These are phyloP conservation scores for Diaporthe citriasiana DNA, from an alignment of 2,329 filamentous ascomycete species.

Conservation along the genomic window DNA sequence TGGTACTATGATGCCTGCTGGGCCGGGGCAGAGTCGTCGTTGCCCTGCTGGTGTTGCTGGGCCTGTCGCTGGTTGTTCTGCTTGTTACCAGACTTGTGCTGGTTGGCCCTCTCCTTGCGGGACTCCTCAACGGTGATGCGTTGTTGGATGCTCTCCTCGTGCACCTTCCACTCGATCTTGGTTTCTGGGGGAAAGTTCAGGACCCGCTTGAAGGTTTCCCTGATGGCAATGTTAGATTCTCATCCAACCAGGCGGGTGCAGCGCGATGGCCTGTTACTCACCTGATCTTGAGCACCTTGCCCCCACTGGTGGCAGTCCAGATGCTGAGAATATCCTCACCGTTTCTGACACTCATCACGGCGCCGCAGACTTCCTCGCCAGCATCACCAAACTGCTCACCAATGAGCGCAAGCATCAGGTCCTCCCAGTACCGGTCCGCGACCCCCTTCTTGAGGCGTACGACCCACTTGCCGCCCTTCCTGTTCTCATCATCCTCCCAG, in stretches of 20 bases:
- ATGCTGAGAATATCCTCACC: constrained; percentile 98
- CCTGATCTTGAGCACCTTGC: constrained; percentile 96
- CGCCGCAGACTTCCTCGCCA: constrained; percentile 93
- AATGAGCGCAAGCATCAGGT: constrained; percentile 88
- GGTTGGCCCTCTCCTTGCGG: constrained; percentile 82
- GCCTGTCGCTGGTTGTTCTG: constrained; percentile 50
- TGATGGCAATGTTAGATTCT: constrained; percentile 53
- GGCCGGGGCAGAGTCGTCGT: constrained; percentile 28
- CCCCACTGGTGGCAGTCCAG: constrained; percentile 95
- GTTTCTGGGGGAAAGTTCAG: constrained; percentile 90
- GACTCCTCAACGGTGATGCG: constrained; percentile 91
- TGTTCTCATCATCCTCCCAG: constrained; percentile 99
- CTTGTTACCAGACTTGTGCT: constrained; percentile 57
- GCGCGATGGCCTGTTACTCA: constrained; percentile 59
- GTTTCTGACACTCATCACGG: constrained; percentile 92
- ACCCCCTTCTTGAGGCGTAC: constrained; percentile 97
- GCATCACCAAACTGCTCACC: constrained; percentile 96
- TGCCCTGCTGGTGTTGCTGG: constrained; percentile 41
- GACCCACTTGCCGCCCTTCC: constrained; percentile 97
- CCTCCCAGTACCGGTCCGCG: constrained; percentile 96
- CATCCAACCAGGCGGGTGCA: neutral
- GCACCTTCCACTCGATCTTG: constrained; percentile 93
- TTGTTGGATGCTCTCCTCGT: constrained; percentile 96
- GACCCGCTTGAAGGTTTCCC: constrained; percentile 93
- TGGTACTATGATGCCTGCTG: constrained; percentile 37